Base-by-base conservation (phyloP, 2,329 filamentous ascomycete genomes). In the Fusarium metavorans region DNA sequence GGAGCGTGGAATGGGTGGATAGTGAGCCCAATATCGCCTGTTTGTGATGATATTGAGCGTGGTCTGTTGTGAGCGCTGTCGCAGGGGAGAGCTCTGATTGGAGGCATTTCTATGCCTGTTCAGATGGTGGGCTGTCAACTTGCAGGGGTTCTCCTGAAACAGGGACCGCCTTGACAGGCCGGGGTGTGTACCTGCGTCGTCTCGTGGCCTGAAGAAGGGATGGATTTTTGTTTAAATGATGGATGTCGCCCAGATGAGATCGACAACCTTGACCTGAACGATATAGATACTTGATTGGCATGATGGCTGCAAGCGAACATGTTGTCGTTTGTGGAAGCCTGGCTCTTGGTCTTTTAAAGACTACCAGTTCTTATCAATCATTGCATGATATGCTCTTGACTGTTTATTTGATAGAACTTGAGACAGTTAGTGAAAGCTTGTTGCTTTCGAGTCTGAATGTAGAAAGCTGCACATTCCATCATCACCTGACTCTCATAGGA, bases 141-240 rank as follows among this genome's bases (percentile, higher is more conserved):
- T 67, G 30, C 69, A 64, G 9, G 66, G 60, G 7, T 64, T 39
- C 37, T 67, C 41, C 50, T 67, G 66, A 67, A 67, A 58, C 66
- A 45, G 57, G 35, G 56, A 20, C 23, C 20, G 11, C 27, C 41
- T 8, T 41, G 41, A 48, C 63, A 61, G 64, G 18, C 43, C 43
- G 56, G 64, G 64, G 57, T 25, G n/a, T 14, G 27, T 35, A 10
- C 34, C 34, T 39, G 16, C 56, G 10, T 37, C 32, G 8, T 27
- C 56, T 58, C 23, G 56, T 39, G 56, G 50, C 32, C 27, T 32
- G 50, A 32, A 54, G 50, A 54, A 23, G 56, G 35, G 20, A 39
- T 39, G 30, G 20, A 20, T 39, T 37, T 58, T n/a, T 18, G n/a
- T 58, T 41, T 41, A 58, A 58, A 58, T 41, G 23, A 18, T n/a